Percentiles rank a stretch among this genome's conserved stretches.
Evolutionary conservation across 2,329 filamentous ascomycete genomes (phyloP).

Genomic region (Cercospora sp.): DNA sequence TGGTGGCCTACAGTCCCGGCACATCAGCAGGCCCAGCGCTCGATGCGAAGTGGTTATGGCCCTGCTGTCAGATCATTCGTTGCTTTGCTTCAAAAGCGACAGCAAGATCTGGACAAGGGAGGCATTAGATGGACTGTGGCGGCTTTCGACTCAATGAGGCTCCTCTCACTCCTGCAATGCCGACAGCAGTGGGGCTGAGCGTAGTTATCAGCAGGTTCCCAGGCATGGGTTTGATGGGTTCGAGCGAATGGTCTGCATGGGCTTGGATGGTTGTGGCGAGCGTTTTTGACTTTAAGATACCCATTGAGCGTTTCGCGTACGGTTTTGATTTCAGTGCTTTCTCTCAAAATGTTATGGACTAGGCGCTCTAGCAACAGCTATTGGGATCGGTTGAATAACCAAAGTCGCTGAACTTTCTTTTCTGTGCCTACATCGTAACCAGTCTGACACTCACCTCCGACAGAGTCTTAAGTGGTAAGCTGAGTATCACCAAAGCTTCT

Average conservation of each 20-base stretch:
- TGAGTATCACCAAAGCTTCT: not conserved
- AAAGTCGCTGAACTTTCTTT: not conserved
- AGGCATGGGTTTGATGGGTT: not conserved
- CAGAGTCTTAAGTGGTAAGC: not conserved
- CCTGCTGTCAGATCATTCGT: not conserved
- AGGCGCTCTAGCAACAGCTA: not conserved
- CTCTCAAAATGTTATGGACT: not conserved
- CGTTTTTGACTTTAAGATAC: not conserved
- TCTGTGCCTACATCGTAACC: not conserved
- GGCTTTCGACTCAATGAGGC: not conserved
- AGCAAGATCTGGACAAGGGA: not conserved
- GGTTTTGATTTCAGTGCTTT: not conserved
- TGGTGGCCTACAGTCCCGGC: not conserved
- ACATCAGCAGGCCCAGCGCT: not conserved
- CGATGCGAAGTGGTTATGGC: not conserved
- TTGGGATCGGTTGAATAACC: too few relatives aligned
- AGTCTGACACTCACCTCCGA: accelerated
- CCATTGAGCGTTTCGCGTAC: not conserved
- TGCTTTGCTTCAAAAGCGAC: not conserved
- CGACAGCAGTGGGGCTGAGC: not conserved
- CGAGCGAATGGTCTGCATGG: not conserved
- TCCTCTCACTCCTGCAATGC: not conserved
- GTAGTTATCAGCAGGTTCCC: too few relatives aligned
- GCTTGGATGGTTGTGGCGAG: not conserved
- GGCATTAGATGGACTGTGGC: not conserved